A percentile compares a stretch with the other conserved stretches of the same genome.
phyloP scores from a whole-genome alignment of 331 rosid species.

The Spiraea crenata region DNA sequence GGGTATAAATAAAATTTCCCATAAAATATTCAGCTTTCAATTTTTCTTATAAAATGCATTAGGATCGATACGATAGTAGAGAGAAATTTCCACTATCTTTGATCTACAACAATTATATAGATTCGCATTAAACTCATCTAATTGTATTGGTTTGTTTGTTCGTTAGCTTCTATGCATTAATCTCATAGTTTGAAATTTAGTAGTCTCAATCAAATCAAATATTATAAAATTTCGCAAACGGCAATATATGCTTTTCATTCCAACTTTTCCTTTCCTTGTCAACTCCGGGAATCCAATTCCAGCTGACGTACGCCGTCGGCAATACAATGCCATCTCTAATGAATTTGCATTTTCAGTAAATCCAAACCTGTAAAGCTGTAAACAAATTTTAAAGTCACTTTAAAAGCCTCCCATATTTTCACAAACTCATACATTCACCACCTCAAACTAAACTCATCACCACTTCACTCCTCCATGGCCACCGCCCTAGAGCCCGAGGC shows the following conservation, averaged over 20 bases:
- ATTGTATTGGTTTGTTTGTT: background rate
- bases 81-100: too few species aligned
- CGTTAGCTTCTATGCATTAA: background rate
- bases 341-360: background rate
- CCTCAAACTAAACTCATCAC: background rate
- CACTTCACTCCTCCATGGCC: background rate
- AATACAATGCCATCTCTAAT: background rate
- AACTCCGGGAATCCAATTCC: background rate
- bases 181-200: background rate
- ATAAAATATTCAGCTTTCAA: too few species aligned
- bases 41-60: background rate
- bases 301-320: slow-evolving; percentile 1
- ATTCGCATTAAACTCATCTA: background rate
- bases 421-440: background rate
- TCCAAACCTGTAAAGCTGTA: background rate
- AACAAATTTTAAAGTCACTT: background rate
- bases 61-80: background rate
- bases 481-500: background rate
- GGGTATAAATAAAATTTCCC: too few species aligned
- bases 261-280: background rate
- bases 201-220: background rate
- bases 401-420: background rate
- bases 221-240: background rate
- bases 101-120: too few species aligned
- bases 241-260: background rate